Evolutionary conservation across 2,329 filamentous ascomycete genomes (phyloP).

Genomic region (Lachnum nothofagi): DNA sequence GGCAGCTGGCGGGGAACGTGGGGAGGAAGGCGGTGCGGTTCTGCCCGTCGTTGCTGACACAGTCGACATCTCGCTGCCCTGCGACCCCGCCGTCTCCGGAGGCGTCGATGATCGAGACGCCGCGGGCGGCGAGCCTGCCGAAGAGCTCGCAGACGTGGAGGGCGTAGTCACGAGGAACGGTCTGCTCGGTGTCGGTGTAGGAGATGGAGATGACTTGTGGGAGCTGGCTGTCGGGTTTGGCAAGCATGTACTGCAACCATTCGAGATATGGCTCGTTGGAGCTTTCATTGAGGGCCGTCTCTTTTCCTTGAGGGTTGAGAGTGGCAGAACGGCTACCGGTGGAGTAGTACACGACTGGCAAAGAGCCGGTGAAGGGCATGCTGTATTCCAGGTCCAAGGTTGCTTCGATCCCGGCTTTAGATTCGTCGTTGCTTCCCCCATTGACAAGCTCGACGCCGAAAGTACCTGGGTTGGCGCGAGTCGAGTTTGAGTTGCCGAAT

Average conservation of each 20-base stretch:
- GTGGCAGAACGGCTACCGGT: conserved; percentile 51
- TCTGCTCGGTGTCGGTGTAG: conserved; percentile 63
- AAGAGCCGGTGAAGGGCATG: conserved; percentile 47
- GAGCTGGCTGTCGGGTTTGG: conserved; percentile 43
- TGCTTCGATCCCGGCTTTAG: conserved; percentile 41
- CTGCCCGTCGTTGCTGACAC: conserved; percentile 53
- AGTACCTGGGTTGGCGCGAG: conserved; percentile 31
- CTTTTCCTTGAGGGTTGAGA: conserved; percentile 32
- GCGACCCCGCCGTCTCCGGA: conserved; percentile 47
- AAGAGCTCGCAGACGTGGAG: conserved; percentile 56
- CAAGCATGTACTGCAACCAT: conserved; percentile 53
- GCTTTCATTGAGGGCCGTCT: conserved; percentile 34
- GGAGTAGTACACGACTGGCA: conserved; percentile 48
- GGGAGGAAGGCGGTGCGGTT: conserved; percentile 51
- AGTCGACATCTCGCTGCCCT: conserved; percentile 39
- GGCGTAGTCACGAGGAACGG: conserved; percentile 55
- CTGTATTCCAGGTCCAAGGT: conserved; percentile 55
- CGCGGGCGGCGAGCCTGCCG: conserved; percentile 57
- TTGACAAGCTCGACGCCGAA: conserved; percentile 35
- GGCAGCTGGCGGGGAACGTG: conserved; percentile 61
- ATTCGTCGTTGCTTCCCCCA: conserved; percentile 44
- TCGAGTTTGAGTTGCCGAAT: conserved; percentile 39
- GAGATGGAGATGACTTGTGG: conserved; percentile 61
- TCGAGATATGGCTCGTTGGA: conserved; percentile 62
- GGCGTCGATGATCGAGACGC: conserved; percentile 56